A percentile compares a stretch with the other conserved stretches of the same genome.
Conservation (phyloP, 1,284 basidiomycete genomes). For the Melampsora americana region DNA sequence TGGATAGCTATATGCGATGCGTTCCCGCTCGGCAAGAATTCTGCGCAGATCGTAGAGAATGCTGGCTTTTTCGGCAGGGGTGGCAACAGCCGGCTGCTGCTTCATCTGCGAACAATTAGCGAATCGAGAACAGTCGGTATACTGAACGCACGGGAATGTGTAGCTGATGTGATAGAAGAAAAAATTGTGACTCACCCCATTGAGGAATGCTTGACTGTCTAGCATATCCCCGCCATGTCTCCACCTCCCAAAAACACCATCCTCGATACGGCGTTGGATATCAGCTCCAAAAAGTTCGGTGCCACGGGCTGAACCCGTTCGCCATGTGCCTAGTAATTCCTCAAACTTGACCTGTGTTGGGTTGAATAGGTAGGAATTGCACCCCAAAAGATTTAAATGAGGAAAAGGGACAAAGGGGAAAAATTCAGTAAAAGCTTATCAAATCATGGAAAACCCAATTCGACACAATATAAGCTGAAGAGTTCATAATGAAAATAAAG, state of each 20-base stretch:
- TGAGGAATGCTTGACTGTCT: conserved; percentile 43
- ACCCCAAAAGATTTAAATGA: background rate
- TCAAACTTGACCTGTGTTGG: conserved; percentile 38
- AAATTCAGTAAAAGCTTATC: background rate
- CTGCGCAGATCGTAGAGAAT: conserved; percentile 41
- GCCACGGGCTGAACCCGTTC: conserved; percentile 30
- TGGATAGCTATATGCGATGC: conserved; percentile 32
- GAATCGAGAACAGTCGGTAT: background rate
- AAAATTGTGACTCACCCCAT: conserved; percentile 20
- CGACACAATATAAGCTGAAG: too few species aligned
- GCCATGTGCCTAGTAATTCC: conserved; percentile 42
- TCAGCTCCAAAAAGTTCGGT: conserved; percentile 42
- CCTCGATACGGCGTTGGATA: conserved; percentile 37
- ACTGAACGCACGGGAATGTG: background rate
- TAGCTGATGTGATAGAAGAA: background rate
- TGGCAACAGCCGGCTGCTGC: conserved; percentile 41
- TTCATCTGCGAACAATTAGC: conserved; percentile 22
- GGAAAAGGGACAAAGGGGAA: background rate
- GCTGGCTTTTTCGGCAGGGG: conserved; percentile 43
- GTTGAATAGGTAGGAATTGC: background rate
- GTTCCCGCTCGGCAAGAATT: conserved; percentile 35
- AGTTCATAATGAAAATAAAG: background rate
- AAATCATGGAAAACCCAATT: too few species aligned
- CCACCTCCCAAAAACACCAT: conserved; percentile 40
- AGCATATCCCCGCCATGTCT: conserved; percentile 17